Conservation (phyloP, 352 stramenopile genomes). For the Globisporangium polare region DNA sequence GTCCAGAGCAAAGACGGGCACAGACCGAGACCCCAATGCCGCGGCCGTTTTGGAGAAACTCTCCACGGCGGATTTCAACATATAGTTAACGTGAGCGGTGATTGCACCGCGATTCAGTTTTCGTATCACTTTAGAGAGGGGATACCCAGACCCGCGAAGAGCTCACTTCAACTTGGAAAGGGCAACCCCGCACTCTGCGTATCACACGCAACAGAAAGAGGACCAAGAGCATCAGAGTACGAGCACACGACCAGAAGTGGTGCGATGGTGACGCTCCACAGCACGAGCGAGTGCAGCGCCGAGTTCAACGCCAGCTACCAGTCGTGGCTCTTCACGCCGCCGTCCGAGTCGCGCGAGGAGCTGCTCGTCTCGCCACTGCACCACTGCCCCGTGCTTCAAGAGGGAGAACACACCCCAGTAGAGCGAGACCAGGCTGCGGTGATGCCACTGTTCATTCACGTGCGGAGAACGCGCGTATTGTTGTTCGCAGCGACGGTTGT, state of each 20-base stretch:
- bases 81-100: no score
- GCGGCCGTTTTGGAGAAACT: no score
- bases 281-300: constrained; percentile 4
- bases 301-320: constrained; percentile 6
- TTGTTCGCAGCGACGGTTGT: constrained; percentile 21
- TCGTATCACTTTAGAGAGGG: neutral
- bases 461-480: constrained; percentile 22
- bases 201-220: neutral
- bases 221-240: neutral
- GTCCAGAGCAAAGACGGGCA: no score
- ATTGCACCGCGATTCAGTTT: neutral
- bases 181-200: neutral
- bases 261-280: neutral
- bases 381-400: constrained; percentile 22
- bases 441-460: constrained; percentile 24
- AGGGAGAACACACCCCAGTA: neutral
- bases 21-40: no score
- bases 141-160: neutral
- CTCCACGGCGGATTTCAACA: no score
- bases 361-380: constrained; percentile 23
- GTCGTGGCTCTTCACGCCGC: constrained; percentile 12
- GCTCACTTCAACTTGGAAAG: constrained; percentile 14
- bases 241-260: neutral
- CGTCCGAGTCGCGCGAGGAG: neutral
- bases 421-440: constrained; percentile 4